Conservation (phyloP, 352 stramenopile genomes). For the Globisporangium irregulare region DNA sequence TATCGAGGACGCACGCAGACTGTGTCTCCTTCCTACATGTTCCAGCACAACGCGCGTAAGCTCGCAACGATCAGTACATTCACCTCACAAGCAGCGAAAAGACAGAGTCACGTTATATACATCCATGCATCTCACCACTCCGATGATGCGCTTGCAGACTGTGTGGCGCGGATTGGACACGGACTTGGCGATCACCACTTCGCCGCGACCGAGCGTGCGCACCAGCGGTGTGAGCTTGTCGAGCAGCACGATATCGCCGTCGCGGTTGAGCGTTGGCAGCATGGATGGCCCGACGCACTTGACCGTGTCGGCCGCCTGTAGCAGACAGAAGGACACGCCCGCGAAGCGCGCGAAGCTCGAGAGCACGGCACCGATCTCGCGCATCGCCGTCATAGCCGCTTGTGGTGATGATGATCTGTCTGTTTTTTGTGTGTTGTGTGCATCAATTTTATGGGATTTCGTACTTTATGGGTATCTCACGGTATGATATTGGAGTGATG, state of each 20-base stretch:
- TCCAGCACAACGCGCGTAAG: neutral
- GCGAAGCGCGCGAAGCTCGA: constrained; percentile 78
- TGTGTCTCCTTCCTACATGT: constrained; percentile 64
- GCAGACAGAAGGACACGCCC: constrained; percentile 63
- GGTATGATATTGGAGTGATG: neutral
- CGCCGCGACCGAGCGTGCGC: constrained; percentile 59
- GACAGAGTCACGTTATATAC: neutral
- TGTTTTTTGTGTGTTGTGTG: neutral
- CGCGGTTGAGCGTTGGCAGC: constrained; percentile 87
- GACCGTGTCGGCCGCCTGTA: constrained; percentile 73
- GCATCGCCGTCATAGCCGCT: constrained; percentile 21
- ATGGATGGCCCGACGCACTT: constrained; percentile 89
- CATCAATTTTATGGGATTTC: neutral
- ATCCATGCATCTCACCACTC: constrained; percentile 28
- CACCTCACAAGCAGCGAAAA: neutral
- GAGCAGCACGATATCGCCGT: constrained; percentile 89
- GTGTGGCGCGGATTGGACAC: constrained; percentile 82
- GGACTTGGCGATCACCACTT: constrained; percentile 89
- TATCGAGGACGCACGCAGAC: constrained; percentile 70
- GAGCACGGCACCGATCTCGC: constrained; percentile 45
- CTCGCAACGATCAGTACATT: neutral
- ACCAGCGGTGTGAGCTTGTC: constrained; percentile 83
- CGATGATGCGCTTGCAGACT: constrained; percentile 90
- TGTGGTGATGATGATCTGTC: neutral
- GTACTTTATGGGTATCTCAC: neutral